phyloP scores from a whole-genome alignment of 768 basidiomycete genomes.

The Exsudoporus frostii region DNA sequence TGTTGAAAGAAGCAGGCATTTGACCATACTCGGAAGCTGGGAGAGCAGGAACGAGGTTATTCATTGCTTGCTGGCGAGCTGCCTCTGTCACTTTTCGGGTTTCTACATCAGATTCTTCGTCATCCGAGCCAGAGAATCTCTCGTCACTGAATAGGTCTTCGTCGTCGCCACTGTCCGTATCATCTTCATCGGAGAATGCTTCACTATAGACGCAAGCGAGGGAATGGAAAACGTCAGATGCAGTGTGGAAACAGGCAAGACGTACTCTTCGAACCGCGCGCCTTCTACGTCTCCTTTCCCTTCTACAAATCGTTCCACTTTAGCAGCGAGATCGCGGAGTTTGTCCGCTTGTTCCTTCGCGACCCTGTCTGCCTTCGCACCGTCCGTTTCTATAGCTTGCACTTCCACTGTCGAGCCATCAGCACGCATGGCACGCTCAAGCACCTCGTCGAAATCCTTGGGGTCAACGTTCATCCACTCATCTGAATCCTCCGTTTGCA shows the following conservation, averaged over 20 bases:
- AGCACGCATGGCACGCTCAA: slow-evolving; percentile 42
- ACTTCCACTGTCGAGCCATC: slow-evolving; percentile 13
- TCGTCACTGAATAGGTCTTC: slow-evolving; percentile 43
- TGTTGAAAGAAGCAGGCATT: slow-evolving; percentile 75
- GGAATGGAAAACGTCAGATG: not conserved
- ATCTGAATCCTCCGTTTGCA: slow-evolving; percentile 64
- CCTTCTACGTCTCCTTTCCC: slow-evolving; percentile 88
- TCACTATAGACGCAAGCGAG: slow-evolving; percentile 44
- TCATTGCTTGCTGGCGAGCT: slow-evolving; percentile 65
- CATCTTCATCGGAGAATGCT: slow-evolving; percentile 62
- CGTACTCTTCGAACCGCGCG: slow-evolving; percentile 88
- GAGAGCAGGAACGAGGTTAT: slow-evolving; percentile 76
- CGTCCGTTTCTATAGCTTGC: slow-evolving; percentile 52
- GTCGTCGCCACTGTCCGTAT: slow-evolving; percentile 19
- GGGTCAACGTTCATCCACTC: slow-evolving; percentile 84
- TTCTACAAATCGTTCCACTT: slow-evolving; percentile 88
- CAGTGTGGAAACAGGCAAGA: slow-evolving; percentile 10
- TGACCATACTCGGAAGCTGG: slow-evolving; percentile 84
- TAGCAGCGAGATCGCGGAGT: slow-evolving; percentile 73
- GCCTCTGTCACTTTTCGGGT: slow-evolving; percentile 26
- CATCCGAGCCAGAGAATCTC: slow-evolving; percentile 44
- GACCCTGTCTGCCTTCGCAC: slow-evolving; percentile 38
- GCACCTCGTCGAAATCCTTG: slow-evolving; percentile 69
- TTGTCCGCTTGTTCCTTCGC: slow-evolving; percentile 65
- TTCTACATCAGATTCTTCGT: slow-evolving; percentile 36